Conservation (phyloP, 768 basidiomycete species). For the Pleurotus tuber-regium region DNA sequence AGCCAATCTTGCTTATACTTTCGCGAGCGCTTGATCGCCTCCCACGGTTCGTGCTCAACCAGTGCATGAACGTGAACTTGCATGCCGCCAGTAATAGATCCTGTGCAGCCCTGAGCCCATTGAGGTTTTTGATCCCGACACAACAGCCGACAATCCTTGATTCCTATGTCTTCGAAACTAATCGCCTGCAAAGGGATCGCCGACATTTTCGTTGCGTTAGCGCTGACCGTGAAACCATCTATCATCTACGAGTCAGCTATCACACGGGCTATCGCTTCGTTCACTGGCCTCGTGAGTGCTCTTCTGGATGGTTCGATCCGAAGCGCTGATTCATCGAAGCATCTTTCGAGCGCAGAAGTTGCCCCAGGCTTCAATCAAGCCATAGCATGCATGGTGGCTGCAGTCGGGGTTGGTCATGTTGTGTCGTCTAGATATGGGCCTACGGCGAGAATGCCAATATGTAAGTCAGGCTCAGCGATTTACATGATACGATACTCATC, state of each 20-base stretch:
- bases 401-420: slow-evolving; percentile 28
- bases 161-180: slow-evolving; percentile 16
- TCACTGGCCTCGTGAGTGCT: slow-evolving; percentile 25
- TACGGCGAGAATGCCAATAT: slow-evolving; percentile 20
- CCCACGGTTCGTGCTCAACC: no score
- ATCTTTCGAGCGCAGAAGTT: slow-evolving; percentile 20
- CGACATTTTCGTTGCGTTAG: slow-evolving; percentile 24
- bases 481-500: no score
- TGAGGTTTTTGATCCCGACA: no score
- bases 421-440: slow-evolving; percentile 25
- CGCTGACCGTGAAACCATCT: slow-evolving; percentile 23
- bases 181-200: slow-evolving; percentile 26
- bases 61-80: no score
- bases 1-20: no score
- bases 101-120: no score
- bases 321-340: slow-evolving; percentile 16
- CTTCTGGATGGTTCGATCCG: neutral
- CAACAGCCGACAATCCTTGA: no score
- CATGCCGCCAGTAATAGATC: no score
- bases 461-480: no score
- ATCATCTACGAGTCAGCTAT: slow-evolving; percentile 25
- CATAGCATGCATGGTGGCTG: slow-evolving; percentile 32
- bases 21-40: no score
- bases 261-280: slow-evolving; percentile 17
- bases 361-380: slow-evolving; percentile 35